phyloP scores from a whole-genome alignment of 495 filamentous ascomycete species.

The Hypoxylon lienhwacheense region DNA sequence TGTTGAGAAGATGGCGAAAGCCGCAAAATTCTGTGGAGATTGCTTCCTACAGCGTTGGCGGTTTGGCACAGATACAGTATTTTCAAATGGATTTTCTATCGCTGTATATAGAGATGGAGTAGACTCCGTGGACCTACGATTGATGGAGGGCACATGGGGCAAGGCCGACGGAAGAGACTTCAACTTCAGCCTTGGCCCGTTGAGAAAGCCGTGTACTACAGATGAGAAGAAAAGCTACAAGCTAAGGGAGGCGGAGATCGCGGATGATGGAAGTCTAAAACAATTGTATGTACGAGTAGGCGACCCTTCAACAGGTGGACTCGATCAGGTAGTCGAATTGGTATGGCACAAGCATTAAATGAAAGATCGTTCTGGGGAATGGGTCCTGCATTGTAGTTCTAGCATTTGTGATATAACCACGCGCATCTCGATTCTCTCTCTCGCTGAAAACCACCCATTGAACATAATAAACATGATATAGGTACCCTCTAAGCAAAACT shows the following conservation, averaged over 20 bases:
- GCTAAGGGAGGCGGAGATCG: conserved; percentile 30
- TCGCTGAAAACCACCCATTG: too few species aligned
- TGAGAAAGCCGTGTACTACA: conserved; percentile 40
- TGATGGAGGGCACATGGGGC: conserved; percentile 65
- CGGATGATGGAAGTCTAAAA: conserved; percentile 25
- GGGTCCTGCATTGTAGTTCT: conserved; percentile 1
- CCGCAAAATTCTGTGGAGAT: conserved; percentile 59
- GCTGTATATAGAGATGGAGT: conserved; percentile 56
- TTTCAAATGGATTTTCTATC: conserved; percentile 66
- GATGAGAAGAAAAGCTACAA: conserved; percentile 45
- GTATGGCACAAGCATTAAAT: conserved; percentile 33
- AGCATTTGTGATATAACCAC: neutral
- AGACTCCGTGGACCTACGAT: conserved; percentile 54
- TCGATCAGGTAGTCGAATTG: conserved; percentile 35
- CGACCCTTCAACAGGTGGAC: conserved; percentile 21
- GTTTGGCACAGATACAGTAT: conserved; percentile 59
- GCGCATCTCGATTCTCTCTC: neutral
- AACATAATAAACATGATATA: too few species aligned
- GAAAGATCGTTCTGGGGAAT: conserved; percentile 8
- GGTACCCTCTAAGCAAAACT: too few species aligned
- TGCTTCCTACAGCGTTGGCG: conserved; percentile 66
- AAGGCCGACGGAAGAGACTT: conserved; percentile 50
- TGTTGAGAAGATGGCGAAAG: conserved; percentile 61
- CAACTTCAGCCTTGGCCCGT: conserved; percentile 55
- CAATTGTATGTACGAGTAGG: conserved; percentile 33